These are phyloP conservation scores for Vachellia pachyceras DNA, from an alignment of 306 rosid species.

Conservation along the genomic window DNA sequence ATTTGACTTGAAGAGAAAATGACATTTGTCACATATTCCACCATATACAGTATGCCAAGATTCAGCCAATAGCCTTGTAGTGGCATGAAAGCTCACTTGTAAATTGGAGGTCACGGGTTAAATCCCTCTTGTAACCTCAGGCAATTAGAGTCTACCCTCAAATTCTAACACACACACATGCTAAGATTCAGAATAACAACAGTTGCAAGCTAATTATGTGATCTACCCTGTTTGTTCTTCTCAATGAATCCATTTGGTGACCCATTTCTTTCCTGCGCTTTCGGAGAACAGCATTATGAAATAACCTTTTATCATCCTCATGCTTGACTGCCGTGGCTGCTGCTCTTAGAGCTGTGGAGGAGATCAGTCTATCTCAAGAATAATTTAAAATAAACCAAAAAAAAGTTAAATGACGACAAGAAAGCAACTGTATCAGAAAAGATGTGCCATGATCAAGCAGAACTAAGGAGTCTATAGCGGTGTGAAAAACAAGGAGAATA, in stretches of 20 bases:
- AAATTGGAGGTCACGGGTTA: too few relatives aligned
- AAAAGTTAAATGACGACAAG: conserved; percentile 7
- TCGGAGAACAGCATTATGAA: conserved; percentile 87
- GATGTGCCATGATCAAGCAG: conserved; percentile 25
- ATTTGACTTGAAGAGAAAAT: conserved; percentile 23
- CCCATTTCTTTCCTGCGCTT: conserved; percentile 95
- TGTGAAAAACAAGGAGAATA: conserved; percentile 13
- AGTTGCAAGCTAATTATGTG: conserved; percentile 30
- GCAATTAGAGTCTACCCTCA: too few relatives aligned
- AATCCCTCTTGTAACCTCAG: too few relatives aligned
- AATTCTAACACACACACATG: too few relatives aligned
- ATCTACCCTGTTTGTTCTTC: conserved; percentile 84
- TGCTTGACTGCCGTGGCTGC: conserved; percentile 94
- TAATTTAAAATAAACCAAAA: neutral
- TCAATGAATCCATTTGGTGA: conserved; percentile 73
- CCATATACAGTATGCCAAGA: conserved; percentile 18
- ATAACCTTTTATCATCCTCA: conserved; percentile 91
- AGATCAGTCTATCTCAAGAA: conserved; percentile 39
- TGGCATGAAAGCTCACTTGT: too few relatives aligned
- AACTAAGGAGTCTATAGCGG: conserved; percentile 4
- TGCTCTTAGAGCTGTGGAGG: conserved; percentile 83
- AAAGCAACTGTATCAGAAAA: conserved; percentile 25
- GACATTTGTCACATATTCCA: neutral
- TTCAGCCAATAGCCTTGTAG: neutral
- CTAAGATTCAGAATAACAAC: conserved; percentile 16